Conservation (phyloP, 306 rosid species). For the Clitoria ternatea region DNA sequence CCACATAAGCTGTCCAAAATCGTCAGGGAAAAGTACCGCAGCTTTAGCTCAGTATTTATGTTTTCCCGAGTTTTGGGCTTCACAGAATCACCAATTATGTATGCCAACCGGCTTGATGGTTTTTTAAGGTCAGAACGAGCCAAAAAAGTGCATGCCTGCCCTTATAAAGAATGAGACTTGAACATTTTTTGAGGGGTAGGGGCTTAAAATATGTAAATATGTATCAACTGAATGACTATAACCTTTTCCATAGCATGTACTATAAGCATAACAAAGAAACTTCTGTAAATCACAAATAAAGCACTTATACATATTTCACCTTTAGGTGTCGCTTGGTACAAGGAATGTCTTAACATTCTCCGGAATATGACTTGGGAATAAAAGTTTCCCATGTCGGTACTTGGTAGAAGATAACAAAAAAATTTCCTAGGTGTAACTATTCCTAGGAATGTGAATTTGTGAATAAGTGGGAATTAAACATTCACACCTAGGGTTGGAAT, state of each 20-base stretch:
- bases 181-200: background rate
- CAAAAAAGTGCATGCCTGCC: slow-evolving; percentile 91
- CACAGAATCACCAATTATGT: slow-evolving; percentile 69
- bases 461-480: no score
- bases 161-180: slow-evolving; percentile 15
- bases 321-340: no score
- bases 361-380: no score
- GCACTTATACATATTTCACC: background rate
- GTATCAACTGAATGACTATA: background rate
- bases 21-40: slow-evolving; percentile 78
- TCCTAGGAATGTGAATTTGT: no score
- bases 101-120: slow-evolving; percentile 83
- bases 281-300: background rate
- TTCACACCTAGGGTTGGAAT: no score
- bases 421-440: no score
- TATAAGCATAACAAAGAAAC: background rate
- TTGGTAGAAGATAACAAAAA: no score
- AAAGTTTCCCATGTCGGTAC: no score
- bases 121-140: slow-evolving; percentile 84
- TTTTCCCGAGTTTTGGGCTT: slow-evolving; percentile 87
- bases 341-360: no score
- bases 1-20: slow-evolving; percentile 89
- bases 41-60: slow-evolving; percentile 87
- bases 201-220: background rate
- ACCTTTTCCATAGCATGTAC: background rate